phyloP scores from a whole-genome alignment of 2,329 filamentous ascomycete genomes.

The Xylogone sp. region DNA sequence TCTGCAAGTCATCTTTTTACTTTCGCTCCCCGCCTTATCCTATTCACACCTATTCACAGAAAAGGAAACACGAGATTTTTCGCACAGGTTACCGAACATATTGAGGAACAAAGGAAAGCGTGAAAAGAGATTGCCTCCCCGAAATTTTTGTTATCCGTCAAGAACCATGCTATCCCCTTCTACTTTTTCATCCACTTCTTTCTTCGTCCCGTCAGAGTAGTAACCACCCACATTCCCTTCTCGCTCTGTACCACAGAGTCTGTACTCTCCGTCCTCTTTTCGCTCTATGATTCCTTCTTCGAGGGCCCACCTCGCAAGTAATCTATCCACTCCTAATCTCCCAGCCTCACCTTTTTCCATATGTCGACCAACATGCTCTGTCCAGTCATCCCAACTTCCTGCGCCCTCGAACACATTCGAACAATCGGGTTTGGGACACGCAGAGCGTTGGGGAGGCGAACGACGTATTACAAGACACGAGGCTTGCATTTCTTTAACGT shows the following conservation, averaged over 20 bases:
- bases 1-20: not conserved
- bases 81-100: not conserved
- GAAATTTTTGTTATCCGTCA: conserved; percentile 9
- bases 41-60: not conserved
- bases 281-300: conserved; percentile 60
- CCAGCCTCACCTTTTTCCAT: conserved; percentile 70
- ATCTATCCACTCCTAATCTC: conserved; percentile 51
- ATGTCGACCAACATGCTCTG: conserved; percentile 88
- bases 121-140: not conserved
- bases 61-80: not conserved
- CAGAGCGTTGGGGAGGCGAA: conserved; percentile 64
- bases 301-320: conserved; percentile 59
- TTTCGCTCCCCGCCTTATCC: not conserved
- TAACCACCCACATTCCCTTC: conserved; percentile 27
- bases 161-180: conserved; percentile 22
- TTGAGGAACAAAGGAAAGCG: not conserved
- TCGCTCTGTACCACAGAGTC: conserved; percentile 43
- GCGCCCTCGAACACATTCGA: conserved; percentile 64
- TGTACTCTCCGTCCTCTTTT: conserved; percentile 52
- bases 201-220: conserved; percentile 28
- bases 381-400: conserved; percentile 82
- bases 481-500: conserved; percentile 66
- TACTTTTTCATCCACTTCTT: conserved; percentile 18
- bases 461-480: conserved; percentile 71
- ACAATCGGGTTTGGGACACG: conserved; percentile 71